Percentiles rank a stretch among this genome's conserved stretches.
Evolutionary conservation across 345 rosid genomes (phyloP).

Genomic region (Salix dunnii): DNA sequence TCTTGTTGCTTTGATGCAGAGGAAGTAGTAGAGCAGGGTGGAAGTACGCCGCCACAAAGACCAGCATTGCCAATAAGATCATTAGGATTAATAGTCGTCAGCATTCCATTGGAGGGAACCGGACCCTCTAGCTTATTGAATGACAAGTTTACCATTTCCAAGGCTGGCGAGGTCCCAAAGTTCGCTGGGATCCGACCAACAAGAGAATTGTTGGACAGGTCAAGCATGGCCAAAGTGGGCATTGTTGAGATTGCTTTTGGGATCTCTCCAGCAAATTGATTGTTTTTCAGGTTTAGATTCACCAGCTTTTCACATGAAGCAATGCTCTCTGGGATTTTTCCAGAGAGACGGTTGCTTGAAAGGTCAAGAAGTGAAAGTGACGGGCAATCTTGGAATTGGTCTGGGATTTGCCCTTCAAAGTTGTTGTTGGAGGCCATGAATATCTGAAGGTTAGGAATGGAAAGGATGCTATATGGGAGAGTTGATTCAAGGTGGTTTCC

Average conservation of each 20-base stretch:
- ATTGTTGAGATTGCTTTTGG: conserved; percentile 64
- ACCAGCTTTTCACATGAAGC: conserved; percentile 81
- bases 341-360: conserved; percentile 66
- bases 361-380: conserved; percentile 74
- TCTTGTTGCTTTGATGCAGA: conserved; percentile 35
- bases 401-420: conserved; percentile 59
- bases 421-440: conserved; percentile 71
- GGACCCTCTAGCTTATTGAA: conserved; percentile 78
- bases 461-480: conserved; percentile 67
- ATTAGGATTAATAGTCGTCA: conserved; percentile 72
- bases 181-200: conserved; percentile 69
- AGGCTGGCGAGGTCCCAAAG: conserved; percentile 74
- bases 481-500: conserved; percentile 56
- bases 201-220: conserved; percentile 77
- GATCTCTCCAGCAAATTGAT: conserved; percentile 62
- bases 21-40: conserved; percentile 57
- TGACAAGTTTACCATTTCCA: conserved; percentile 78
- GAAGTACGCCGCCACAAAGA: conserved; percentile 77
- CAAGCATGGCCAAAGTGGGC: conserved; percentile 82
- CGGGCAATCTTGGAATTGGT: conserved; percentile 73
- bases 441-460: conserved; percentile 63
- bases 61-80: conserved; percentile 68
- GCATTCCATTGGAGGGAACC: conserved; percentile 70
- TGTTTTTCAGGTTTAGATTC: conserved; percentile 61
- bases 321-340: conserved; percentile 77